Conservation (phyloP, 306 rosid species). For the Prunus mume region DNA sequence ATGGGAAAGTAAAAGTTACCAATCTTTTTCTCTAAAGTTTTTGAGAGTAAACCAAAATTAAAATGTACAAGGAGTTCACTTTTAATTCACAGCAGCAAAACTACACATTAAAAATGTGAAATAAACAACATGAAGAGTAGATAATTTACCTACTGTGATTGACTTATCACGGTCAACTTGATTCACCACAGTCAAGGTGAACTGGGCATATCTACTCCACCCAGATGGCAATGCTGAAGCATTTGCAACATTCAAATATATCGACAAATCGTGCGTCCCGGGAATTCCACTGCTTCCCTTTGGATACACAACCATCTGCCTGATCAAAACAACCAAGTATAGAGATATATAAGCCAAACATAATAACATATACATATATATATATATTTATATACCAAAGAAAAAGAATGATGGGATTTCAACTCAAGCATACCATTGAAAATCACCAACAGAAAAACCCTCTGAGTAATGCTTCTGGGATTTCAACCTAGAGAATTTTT, state of each 20-base stretch:
- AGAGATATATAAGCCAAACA: background rate
- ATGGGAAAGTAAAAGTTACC: background rate
- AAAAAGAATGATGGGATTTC: background rate
- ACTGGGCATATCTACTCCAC: constrained; percentile 15
- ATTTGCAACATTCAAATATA: constrained; percentile 17
- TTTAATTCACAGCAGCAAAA: background rate
- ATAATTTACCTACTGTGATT: constrained; percentile 7
- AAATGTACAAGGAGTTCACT: background rate
- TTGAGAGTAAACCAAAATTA: background rate
- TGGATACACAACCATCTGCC: constrained; percentile 16
- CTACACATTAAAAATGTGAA: background rate
- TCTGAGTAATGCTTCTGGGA: constrained; percentile 16
- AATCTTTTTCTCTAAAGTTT: background rate
- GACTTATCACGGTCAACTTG: constrained; percentile 9
- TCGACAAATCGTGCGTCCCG: constrained; percentile 8
- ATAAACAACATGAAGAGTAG: background rate
- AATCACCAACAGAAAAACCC: constrained; percentile 12
- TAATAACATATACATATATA: background rate
- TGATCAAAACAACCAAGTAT: background rate
- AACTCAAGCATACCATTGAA: background rate
- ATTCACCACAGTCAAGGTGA: constrained; percentile 17
- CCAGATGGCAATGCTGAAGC: constrained; percentile 11
- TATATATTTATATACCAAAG: background rate
- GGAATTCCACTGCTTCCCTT: constrained; percentile 15
- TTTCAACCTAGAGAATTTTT: constrained; percentile 1